Conservation (phyloP, 208 protist species). For the Crithidia expoeki region DNA sequence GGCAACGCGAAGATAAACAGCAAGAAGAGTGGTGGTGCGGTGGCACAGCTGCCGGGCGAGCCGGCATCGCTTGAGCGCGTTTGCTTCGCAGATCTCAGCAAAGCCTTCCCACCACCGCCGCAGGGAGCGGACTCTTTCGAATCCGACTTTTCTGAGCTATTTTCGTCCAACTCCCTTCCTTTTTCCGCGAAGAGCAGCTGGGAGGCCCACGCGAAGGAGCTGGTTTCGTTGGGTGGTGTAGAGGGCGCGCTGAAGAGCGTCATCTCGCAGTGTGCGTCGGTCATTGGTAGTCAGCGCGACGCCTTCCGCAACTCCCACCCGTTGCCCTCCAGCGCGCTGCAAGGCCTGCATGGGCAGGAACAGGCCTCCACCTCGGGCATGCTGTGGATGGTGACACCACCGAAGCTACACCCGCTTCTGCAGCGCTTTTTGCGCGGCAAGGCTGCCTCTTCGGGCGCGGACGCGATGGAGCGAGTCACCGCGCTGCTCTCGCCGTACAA, state of each 20-base stretch:
- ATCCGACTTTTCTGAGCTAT: conserved; percentile 81
- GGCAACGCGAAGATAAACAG: not conserved
- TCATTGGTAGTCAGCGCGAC: conserved; percentile 73
- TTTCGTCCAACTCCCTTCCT: conserved; percentile 36
- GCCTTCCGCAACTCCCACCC: conserved; percentile 77
- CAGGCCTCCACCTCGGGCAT: conserved; percentile 81
- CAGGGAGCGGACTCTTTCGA: conserved; percentile 79
- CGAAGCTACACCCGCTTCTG: conserved; percentile 70
- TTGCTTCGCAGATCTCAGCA: conserved; percentile 82
- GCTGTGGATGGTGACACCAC: conserved; percentile 87
- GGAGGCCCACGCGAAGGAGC: conserved; percentile 69
- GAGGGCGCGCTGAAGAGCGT: conserved; percentile 66
- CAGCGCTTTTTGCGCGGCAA: conserved; percentile 63
- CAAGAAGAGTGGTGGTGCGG: conserved; percentile 3
- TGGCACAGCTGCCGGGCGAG: conserved; percentile 14
- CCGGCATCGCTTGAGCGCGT: conserved; percentile 62
- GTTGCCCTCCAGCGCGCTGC: conserved; percentile 46
- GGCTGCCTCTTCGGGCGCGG: conserved; percentile 76
- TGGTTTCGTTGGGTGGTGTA: conserved; percentile 64
- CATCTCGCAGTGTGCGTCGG: conserved; percentile 76
- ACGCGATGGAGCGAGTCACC: conserved; percentile 90
- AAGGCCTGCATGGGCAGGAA: conserved; percentile 83
- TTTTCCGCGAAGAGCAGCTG: conserved; percentile 72
- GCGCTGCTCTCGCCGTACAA: conserved; percentile 78
- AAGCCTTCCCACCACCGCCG: conserved; percentile 70